Evolutionary conservation across 352 stramenopile species (phyloP).

Genomic region (Globisporangium recalcitrans): DNA sequence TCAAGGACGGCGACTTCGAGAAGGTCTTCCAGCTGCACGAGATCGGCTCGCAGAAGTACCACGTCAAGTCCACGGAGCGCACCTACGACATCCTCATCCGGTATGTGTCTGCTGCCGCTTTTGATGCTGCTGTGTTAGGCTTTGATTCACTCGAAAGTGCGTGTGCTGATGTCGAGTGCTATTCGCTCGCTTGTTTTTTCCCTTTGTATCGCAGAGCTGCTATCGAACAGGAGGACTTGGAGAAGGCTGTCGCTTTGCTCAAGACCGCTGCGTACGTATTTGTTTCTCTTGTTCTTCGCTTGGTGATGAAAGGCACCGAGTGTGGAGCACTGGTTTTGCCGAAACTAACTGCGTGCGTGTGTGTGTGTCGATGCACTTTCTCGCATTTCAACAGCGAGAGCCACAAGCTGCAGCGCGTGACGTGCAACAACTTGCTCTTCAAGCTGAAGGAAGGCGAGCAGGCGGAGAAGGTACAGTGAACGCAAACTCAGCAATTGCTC

Average conservation of each 20-base stretch:
- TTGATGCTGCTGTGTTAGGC: neutral
- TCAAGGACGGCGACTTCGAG: conserved; percentile 71
- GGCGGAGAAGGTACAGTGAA: conserved; percentile 50
- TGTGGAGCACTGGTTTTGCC: neutral
- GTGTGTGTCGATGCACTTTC: neutral
- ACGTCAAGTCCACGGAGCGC: conserved; percentile 78
- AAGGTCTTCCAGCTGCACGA: conserved; percentile 77
- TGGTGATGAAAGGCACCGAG: neutral
- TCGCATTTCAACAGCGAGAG: conserved; percentile 32
- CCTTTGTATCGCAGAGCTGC: conserved; percentile 30
- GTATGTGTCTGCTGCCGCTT: conserved; percentile 16
- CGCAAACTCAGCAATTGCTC: neutral
- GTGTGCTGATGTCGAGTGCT: neutral
- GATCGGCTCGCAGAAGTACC: conserved; percentile 73
- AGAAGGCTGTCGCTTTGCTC: conserved; percentile 63
- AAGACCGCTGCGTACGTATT: conserved; percentile 71
- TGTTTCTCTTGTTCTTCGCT: neutral
- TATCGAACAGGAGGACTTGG: conserved; percentile 67
- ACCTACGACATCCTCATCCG: conserved; percentile 84
- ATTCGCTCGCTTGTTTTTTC: neutral
- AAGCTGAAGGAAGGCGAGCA: conserved; percentile 82
- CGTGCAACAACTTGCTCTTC: conserved; percentile 83
- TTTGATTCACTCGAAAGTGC: neutral
- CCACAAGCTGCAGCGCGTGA: conserved; percentile 79
- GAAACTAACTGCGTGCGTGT: neutral